These are phyloP conservation scores for Oldenlandia corymbosa DNA, from an alignment of 257 asterid species.

Conservation along the genomic window DNA sequence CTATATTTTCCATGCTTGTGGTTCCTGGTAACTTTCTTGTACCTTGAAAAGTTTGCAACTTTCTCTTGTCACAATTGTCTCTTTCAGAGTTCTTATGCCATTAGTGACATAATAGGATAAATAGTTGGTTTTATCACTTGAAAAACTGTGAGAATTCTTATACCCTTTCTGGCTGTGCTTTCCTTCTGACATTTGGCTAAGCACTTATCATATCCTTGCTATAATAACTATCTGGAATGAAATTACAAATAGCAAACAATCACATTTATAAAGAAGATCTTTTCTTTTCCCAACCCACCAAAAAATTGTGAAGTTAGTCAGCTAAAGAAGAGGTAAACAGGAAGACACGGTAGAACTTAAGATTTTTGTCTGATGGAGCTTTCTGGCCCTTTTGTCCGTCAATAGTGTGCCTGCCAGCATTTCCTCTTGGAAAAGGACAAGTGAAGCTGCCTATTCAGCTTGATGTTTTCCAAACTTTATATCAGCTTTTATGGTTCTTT, in stretches of 20 bases:
- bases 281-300: neutral
- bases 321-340: conserved; percentile 4
- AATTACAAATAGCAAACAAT: neutral
- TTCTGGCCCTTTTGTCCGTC: neutral
- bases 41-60: neutral
- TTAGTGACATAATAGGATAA: neutral
- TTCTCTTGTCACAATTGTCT: neutral
- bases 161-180: neutral
- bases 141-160: neutral
- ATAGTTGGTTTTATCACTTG: neutral
- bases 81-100: neutral
- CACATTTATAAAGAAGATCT: no score
- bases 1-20: conserved; percentile 42
- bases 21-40: conserved; percentile 17
- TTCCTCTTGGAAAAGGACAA: neutral
- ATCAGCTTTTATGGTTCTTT: neutral
- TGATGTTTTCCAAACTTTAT: neutral
- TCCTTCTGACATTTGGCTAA: neutral
- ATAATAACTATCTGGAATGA: neutral
- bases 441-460: neutral
- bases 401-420: neutral
- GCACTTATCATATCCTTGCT: neutral
- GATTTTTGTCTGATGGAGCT: neutral
- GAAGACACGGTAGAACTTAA: neutral
- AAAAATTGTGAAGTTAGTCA: neutral